Base-by-base conservation (phyloP, 257 asterid species). In the Phtheirospermum japonicum region DNA sequence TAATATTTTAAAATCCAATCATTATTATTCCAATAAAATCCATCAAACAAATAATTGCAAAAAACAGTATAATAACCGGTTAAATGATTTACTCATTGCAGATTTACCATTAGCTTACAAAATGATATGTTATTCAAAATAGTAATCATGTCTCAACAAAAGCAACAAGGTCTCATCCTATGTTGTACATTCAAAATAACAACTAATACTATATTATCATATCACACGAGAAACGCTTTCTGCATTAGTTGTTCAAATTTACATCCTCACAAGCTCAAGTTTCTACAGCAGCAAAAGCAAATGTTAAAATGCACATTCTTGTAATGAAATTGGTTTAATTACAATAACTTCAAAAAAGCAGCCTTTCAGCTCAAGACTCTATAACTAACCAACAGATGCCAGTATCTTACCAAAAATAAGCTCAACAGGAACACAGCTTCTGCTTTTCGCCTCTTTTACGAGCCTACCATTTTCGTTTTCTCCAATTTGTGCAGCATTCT, bases 371-470 rank as follows among this genome's bases (percentile, higher is more conserved):
- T 14, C 5, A 46, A 14, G 23, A 46, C 4, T 2, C 26, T 5
- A 33, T 2, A 46, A 46, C 68, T 65, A 37, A 49, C 73, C 71
- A 63, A 83, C 71, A 59, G 80, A 82, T 45, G 68, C 71, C 42
- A 69, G 61, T 60, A 82, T 64, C 73, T 77, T 77, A 31, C 69
- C 54, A 72, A 79, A 79, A 66, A 81, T 51, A 65, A 67, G 64
- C 45, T 76, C 76, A 76, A 87, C 89, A 13, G 84, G 83, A 50
- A 83, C 83, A 75, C 94, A 83, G 16, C 68, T 48, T 48, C 28
- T 53, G 40, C 55, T 66, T 49, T 51, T 59, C n/a, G 26, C 13
- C 32, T 65, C 71, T 55, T 66, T 61, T 14, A 13, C 7, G 18
- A 65, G 52, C 40, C 57, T 13, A 45, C 17, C 49, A 16, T 42